These are phyloP conservation scores for Cladosporium sp. DNA, from an alignment of 2,329 filamentous ascomycete genomes.

Conservation along the genomic window DNA sequence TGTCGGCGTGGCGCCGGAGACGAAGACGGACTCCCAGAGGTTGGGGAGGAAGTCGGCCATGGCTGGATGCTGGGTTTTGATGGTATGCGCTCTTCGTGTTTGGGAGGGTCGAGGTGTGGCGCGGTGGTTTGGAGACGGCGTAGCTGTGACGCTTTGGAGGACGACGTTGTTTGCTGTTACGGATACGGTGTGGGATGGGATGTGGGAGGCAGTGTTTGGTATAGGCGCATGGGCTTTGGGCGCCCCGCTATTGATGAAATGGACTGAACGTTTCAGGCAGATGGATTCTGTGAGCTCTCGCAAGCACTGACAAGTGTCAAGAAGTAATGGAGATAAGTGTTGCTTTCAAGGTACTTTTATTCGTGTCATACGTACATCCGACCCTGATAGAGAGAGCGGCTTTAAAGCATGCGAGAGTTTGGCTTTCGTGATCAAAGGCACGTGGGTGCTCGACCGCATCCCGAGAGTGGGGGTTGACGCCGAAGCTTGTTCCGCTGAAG, in stretches of 20 bases:
- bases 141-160: not conserved
- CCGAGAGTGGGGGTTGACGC: slow-evolving; percentile 5
- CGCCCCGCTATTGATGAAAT: not conserved
- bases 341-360: not conserved
- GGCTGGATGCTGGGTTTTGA: not conserved
- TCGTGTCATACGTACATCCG: slow-evolving; percentile 2
- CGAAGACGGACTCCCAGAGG: slow-evolving; percentile 92
- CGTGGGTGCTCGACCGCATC: not conserved
- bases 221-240: not conserved
- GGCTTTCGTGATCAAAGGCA: slow-evolving; percentile 9
- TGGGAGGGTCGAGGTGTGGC: not conserved
- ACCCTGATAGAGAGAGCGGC: not conserved
- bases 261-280: slow-evolving; percentile 3
- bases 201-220: not conserved
- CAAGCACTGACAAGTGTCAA: not conserved
- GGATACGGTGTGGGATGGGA: not conserved
- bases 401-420: not conserved
- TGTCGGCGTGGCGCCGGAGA: slow-evolving; percentile 82
- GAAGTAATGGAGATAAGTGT: not conserved
- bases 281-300: not conserved
- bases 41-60: slow-evolving; percentile 64
- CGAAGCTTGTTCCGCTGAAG: not conserved
- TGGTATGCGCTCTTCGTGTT: no score
- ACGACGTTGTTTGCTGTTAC: not conserved
- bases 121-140: not conserved